Percentiles rank a stretch among this genome's conserved stretches.
These are phyloP conservation scores for Colletotrichum godetiae DNA, from an alignment of 2,329 filamentous ascomycete species.

Conservation along the genomic window DNA sequence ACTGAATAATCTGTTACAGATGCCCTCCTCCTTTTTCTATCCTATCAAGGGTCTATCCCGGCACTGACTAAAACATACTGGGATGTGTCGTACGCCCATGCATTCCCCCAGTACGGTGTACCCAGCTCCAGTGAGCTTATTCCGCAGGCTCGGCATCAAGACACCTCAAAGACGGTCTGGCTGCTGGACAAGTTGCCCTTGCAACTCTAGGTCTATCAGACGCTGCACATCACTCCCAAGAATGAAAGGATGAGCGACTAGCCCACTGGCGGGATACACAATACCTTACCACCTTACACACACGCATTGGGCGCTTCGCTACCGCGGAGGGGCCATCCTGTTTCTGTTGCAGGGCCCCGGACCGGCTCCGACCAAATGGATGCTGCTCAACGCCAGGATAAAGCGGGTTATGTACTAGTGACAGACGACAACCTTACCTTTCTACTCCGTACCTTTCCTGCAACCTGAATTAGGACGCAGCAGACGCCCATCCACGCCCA, in stretches of 20 bases:
- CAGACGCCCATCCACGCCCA: not conserved
- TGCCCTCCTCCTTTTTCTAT: not conserved
- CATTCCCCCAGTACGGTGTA: not conserved
- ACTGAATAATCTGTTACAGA: not conserved
- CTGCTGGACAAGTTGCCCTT: not conserved
- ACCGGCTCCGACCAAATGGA: not conserved
- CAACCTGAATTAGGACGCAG: not conserved
- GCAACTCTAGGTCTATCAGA: not conserved
- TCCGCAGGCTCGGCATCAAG: not conserved
- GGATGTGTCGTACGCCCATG: not conserved
- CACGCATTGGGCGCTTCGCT: not conserved
- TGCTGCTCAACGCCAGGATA: not conserved
- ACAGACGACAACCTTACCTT: not conserved
- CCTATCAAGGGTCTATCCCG: not conserved
- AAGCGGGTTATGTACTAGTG: not conserved
- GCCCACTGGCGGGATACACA: not conserved
- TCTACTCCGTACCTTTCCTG: not conserved
- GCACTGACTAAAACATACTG: not conserved
- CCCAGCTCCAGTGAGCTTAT: not conserved
- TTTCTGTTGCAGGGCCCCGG: not conserved
- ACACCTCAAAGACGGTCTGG: not conserved
- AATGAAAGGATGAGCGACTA: not conserved
- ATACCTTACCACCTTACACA: not conserved
- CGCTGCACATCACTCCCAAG: slow-evolving; percentile 1
- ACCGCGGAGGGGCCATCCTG: not conserved